Evolutionary conservation across 257 asterid genomes (phyloP), one percentile per base, ranked within the genome.

Genomic region (Cynanchum wilfordii): DNA sequence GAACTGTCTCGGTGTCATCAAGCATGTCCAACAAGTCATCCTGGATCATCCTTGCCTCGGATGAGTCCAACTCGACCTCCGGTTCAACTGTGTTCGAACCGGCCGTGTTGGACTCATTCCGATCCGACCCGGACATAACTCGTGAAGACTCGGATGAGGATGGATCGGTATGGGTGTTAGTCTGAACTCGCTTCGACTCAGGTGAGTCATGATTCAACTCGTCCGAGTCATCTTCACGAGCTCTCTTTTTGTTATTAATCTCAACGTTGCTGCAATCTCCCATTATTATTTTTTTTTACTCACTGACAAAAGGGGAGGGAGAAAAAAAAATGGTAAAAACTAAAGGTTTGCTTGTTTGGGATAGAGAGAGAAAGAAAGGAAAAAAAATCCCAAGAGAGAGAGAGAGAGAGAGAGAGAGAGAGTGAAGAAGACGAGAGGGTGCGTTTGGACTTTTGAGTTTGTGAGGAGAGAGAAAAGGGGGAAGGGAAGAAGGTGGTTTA

Each of bases 21-120:
- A 84, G 75, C 45, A 82, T 79, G 52, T 80, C 86, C 62, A 84
- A 63, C 29, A 84, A 78, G 24, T 81, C 85, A 17, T 70, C 74
- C 24, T 78, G 69, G 33, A 78, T 62, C 38, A 36, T 73, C 60
- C 33, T 55, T 0, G 71, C 66, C 56, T 66, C 78, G 24, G 71
- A 62, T 38, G 79, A 71, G 16, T 33, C 78, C 70, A 66, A 24
- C 58, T 59, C 71, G 6, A 22, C 73, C 3, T 13, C 70, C 19
- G 66, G 40, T 25, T 66, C 72, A 22, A n/a, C 66, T 10, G 25
- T 55, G 62, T 40, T 15, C 0, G 69, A 20, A 15, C 59, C 67
- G 29, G 1, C 0, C 24, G 73, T 50, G 63, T 55, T 33, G 15
- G 20, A 56, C 6, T 47, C 38, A 10, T 6, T n/a, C 36, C 7